phyloP scores from a whole-genome alignment of 768 basidiomycete species.

The Postia placenta region DNA sequence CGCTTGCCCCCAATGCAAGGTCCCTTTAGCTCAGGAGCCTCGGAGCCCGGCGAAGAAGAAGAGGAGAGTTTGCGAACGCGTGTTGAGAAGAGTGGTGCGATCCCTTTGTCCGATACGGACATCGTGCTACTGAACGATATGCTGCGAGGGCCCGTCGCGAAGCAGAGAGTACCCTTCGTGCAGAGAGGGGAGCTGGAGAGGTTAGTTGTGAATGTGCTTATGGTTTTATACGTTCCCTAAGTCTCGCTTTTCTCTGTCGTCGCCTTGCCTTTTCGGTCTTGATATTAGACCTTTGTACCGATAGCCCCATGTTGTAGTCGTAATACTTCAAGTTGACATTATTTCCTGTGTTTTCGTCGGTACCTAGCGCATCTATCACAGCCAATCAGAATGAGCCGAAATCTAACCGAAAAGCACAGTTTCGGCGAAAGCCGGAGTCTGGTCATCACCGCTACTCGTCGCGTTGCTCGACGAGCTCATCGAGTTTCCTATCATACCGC shows the following conservation, averaged over 20 bases:
- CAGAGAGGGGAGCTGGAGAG: constrained; percentile 58
- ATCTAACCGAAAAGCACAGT: background rate
- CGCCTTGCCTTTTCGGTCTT: background rate
- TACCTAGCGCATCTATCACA: too few relatives aligned
- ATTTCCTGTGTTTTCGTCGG: too few relatives aligned
- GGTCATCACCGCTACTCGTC: constrained; percentile 9
- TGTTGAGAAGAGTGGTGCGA: constrained; percentile 65
- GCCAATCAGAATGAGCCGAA: constrained; percentile 2
- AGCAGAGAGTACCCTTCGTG: constrained; percentile 66
- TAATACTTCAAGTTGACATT: too few relatives aligned
- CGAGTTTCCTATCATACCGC: constrained; percentile 12
- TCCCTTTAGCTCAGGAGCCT: constrained; percentile 38
- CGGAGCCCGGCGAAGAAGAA: constrained; percentile 33
- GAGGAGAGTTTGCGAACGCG: constrained; percentile 39
- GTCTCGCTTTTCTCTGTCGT: background rate
- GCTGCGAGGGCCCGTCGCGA: constrained; percentile 41
- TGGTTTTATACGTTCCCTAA: constrained; percentile 64
- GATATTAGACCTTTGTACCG: constrained; percentile 3
- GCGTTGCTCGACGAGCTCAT: constrained; percentile 17
- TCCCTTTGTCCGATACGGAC: constrained; percentile 56
- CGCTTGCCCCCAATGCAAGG: constrained; percentile 35
- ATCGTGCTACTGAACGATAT: constrained; percentile 55
- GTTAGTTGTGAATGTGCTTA: constrained; percentile 67
- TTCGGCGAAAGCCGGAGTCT: constrained; percentile 19
- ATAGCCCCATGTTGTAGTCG: too few relatives aligned